These are phyloP conservation scores for Apiotrichum gracile DNA, from an alignment of 1,284 basidiomycete genomes.

Conservation along the genomic window DNA sequence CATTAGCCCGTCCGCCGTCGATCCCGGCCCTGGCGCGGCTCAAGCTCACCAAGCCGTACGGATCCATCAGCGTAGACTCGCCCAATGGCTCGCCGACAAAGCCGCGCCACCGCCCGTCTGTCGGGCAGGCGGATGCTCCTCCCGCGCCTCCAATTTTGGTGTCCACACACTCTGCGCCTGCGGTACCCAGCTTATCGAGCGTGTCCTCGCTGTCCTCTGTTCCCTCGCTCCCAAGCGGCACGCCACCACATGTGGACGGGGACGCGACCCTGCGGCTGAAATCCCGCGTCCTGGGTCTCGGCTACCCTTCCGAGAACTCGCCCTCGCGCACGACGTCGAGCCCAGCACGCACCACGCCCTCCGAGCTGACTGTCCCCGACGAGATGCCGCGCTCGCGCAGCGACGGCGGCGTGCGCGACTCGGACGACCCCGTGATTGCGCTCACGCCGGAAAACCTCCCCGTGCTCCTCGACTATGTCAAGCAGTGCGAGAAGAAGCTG, in stretches of 20 bases:
- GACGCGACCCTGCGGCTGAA: constrained; percentile 13
- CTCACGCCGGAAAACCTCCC: constrained; percentile 42
- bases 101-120: background rate
- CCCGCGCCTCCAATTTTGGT: background rate
- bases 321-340: constrained; percentile 9
- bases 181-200: background rate
- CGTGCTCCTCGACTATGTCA: constrained; percentile 35
- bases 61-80: constrained; percentile 5
- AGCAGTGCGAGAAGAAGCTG: constrained; percentile 37
- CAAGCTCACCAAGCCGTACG: constrained; percentile 7
- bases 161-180: background rate
- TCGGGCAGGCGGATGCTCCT: background rate
- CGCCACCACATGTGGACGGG: background rate
- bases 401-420: constrained; percentile 1
- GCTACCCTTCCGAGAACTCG: constrained; percentile 11
- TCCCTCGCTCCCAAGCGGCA: background rate
- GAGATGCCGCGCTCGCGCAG: constrained; percentile 12
- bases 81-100: background rate
- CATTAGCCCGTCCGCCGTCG: constrained; percentile 7
- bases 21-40: constrained; percentile 11
- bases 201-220: background rate
- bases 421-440: constrained; percentile 22
- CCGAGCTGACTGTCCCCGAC: background rate
- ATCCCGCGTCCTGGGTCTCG: constrained; percentile 12
- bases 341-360: background rate